These are phyloP conservation scores for Cystobasidiaceae sp. DNA, from an alignment of 1,284 basidiomycete genomes.

Conservation along the genomic window DNA sequence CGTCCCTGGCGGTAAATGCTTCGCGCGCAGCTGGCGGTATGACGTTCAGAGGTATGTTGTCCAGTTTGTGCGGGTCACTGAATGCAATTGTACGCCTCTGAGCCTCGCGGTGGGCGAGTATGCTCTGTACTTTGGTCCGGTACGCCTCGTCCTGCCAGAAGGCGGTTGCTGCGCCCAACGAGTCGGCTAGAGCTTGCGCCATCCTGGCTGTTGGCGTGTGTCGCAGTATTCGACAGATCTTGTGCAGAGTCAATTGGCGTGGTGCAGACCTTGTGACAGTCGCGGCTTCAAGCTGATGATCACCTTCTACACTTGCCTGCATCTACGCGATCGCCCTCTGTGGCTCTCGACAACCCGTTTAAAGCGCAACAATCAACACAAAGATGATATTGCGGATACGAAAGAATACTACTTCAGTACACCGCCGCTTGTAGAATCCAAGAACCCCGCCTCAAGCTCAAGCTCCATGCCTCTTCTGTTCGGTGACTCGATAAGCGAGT, in stretches of 20 bases:
- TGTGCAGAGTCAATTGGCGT: too few relatives aligned
- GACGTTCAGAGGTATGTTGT: neutral
- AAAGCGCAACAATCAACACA: neutral
- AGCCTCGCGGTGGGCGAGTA: conserved; percentile 6
- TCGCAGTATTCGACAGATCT: neutral
- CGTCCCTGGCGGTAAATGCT: conserved; percentile 11
- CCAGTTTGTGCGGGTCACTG: conserved; percentile 13
- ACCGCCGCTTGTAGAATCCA: neutral
- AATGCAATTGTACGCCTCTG: conserved; percentile 1
- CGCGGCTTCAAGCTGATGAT: too few relatives aligned
- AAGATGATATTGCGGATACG: conserved; percentile 30
- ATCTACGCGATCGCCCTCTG: too few relatives aligned
- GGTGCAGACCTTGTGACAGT: too few relatives aligned
- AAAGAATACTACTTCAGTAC: neutral
- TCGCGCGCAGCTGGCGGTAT: neutral
- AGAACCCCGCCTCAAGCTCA: neutral
- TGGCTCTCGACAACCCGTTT: neutral
- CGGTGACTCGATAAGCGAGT: conserved; percentile 28
- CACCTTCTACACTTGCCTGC: neutral
- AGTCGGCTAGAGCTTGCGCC: neutral
- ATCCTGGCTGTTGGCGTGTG: neutral
- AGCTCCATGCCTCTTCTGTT: conserved; percentile 10
- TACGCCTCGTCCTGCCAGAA: neutral
- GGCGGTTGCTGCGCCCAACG: neutral
- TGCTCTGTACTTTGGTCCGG: neutral